Evolutionary conservation across 73 alveolate species (phyloP), one percentile per base, ranked within the genome.

Genomic region (Uronychia binucleata): DNA sequence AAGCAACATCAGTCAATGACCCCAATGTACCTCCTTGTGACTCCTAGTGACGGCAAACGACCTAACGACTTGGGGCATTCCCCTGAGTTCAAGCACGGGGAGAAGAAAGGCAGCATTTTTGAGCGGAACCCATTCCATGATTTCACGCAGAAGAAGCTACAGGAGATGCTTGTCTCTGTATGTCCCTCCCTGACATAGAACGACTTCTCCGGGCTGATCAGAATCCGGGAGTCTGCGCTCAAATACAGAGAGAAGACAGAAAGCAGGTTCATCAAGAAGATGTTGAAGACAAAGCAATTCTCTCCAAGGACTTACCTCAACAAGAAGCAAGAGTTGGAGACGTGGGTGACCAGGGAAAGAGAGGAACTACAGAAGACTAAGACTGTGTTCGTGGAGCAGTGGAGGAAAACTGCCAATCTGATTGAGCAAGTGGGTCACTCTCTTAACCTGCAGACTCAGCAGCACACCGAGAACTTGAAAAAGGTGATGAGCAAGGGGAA

Each of bases 201-300:
- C 33, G 81, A 87, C 59, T 87, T 57, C 34, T 76, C 93, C 5
- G 81, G 83, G 77, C 74, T 87, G 85, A 46, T 87, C 79, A 30
- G 59, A 35, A 33, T 87, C 76, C 30, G 93, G 35, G 93, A 87
- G 74, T 85, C 77, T 1, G 93, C 93, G 0, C 33, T 87, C n/a
- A 80, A 87, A 74, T 81, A 33, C 77, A 87, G 81, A 74, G 93
- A 87, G 77, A 5, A 57, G 1, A 79, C 84, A 13, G 93, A 87
- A 59, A 59, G 31, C 33, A 87, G 77, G 34, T 34, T 58, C 1
- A 59, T 87, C 31, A 25, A 87, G 30, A 60, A 80, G 81, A 87
- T 87, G 93, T 57, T 74, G 8, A 80, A 79, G 81, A 80, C 77
- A 28, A 80, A 87, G 46, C 57, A 87, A 74, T 29, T 78, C 35